Base-by-base conservation (phyloP, 768 basidiomycete species). In the Tulasnella sp. region DNA sequence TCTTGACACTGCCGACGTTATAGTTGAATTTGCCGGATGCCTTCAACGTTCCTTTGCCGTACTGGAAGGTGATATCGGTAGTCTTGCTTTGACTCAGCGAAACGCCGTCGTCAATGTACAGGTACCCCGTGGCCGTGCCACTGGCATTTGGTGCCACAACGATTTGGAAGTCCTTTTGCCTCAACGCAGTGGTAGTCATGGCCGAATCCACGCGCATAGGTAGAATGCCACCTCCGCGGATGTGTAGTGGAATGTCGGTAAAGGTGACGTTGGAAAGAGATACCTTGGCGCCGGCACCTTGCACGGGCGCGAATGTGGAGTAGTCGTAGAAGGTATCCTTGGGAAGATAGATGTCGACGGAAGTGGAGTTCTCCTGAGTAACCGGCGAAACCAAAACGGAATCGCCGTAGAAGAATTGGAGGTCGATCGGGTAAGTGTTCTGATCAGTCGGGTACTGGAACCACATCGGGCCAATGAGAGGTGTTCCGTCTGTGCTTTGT, bases 321-420 rank as follows among this genome's bases (percentile, higher is more conserved):
- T 90, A 90, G 80, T 91, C 88, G 83, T 91, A 91, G 84, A 90
- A 91, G 67, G 82, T 86, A 79, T 91, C 90, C 9, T 85, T 81
- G 1, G 91, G 90, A 68, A 91, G 86, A 83, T 91, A 91, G 77
- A 88, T 84, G 9, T 83, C 82, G 67, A 91, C 89, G 31, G 87
- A 85, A 9, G 88, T 90, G 37, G 87, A 81, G 80, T 88, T 85
- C 77, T 89, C 88, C 36, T 87, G 86, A 0, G 89, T 89, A 34
- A 91, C 90, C 15, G 91, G 91, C 0, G 90, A 90, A 8, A 91
- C 89, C 68, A 91, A 88, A 80, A 92, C 84, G 12, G 88, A 88
- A 79, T 87, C 84, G 14, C 90, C 91, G 79, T 85, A 91, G 85
- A 91, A 87, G 85, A 89, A 91, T 79, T 92, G 91, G 45, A 87